Base-by-base conservation (phyloP, 2,329 filamentous ascomycete species). In the Fulvia fulva region DNA sequence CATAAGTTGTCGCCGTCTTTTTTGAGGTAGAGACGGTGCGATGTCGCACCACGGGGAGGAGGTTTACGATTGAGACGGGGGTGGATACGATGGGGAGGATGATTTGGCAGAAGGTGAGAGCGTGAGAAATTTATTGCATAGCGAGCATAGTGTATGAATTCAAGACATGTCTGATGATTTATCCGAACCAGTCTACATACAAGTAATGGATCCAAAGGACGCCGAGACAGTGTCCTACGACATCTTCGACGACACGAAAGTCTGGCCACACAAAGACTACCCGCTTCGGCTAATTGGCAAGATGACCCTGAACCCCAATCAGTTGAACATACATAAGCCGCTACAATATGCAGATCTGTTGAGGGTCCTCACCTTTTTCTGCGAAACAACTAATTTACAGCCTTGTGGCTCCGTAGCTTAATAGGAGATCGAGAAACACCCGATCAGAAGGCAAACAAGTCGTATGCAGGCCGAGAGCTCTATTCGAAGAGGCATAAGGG, bases 241-340 rank as follows among this genome's bases (percentile, higher is more conserved):
- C 56, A 75, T 84, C 47, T 83, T 86, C 63, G 83, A 86, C 63
- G 74, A 80, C 34, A 85, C 82, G 9, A 80, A 83, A 58, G 75
- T 79, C 28, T 83, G 81, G 81, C 78, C 23, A 25, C 81, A 0
- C 76, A 37, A 53, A 14, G 28, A 45, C 28, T 53, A 44, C 23
- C 51, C 51, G 81, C 41, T 83, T 49, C 70, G 74, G 1, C 71
- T 73, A 9, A 73, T 85, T 34, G 83, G 83, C 16, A 75, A 75
- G 46, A 70, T 85, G 63, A 79, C 76, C 0, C 69, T 85, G 11
- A 80, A 83, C 28, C 28, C n/a, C n/a, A n/a, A n/a, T n/a, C n/a
- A n/a, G n/a, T n/a, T n/a, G n/a, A n/a, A n/a, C n/a, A n/a, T n/a
- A n/a, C n/a, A n/a, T n/a, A n/a, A n/a, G n/a, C n/a, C n/a, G n/a